These are phyloP conservation scores for Fraxinus baroniana DNA, from an alignment of 305 asterid species.

Conservation along the genomic window DNA sequence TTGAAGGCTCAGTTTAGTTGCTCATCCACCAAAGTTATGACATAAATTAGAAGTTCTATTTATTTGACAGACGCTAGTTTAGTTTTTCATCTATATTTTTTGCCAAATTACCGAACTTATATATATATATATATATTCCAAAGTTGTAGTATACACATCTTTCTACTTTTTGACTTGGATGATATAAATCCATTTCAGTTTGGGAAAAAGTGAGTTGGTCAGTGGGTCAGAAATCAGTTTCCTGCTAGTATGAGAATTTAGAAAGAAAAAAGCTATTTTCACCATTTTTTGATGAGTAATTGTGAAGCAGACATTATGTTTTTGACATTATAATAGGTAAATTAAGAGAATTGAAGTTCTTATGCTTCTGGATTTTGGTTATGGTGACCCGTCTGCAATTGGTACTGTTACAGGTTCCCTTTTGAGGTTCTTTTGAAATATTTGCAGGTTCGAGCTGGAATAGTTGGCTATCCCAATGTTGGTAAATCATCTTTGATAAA, in stretches of 20 bases:
- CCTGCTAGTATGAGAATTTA: constrained; percentile 9
- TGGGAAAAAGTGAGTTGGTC: background rate
- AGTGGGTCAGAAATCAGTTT: constrained; percentile 4
- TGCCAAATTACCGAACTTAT: background rate
- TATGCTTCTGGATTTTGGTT: background rate
- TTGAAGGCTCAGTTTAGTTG: constrained; percentile 14
- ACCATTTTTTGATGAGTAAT: background rate
- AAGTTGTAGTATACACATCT: background rate
- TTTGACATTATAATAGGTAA: constrained; percentile 10
- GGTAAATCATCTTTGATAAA: constrained; percentile 94
- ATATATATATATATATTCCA: background rate
- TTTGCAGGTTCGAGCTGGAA: constrained; percentile 87
- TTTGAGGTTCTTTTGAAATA: constrained; percentile 23
- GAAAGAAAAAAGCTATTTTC: background rate
- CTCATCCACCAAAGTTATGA: background rate
- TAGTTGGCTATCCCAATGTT: constrained; percentile 92
- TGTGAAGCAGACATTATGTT: background rate
- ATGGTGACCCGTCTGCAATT: background rate
- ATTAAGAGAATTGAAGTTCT: background rate
- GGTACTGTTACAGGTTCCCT: constrained; percentile 1
- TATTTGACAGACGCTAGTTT: background rate
- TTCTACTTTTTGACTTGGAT: background rate
- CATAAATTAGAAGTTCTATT: background rate
- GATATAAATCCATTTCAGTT: constrained; percentile 3
- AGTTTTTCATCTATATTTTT: background rate